Base-by-base conservation (phyloP, 2,329 filamentous ascomycete genomes). In the Stagonosporopsis chrysanthemi region DNA sequence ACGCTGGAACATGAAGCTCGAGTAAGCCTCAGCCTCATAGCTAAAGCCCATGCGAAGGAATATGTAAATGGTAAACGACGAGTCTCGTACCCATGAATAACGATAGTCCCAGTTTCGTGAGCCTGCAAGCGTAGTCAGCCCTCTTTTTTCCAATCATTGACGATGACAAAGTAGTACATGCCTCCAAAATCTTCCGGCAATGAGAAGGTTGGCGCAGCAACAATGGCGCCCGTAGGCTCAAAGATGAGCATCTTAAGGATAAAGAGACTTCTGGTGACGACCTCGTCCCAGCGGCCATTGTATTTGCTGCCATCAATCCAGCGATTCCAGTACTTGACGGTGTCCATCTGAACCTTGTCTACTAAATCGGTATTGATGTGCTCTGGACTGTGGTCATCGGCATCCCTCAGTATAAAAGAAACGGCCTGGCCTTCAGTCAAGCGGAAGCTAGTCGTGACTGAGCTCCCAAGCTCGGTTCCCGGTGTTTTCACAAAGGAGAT, bases 21-120 rank as follows among this genome's bases (percentile, higher is more conserved):
- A 91, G 73, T 91, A 93, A 1, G 88, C 86, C 71, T 92, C 88
- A 3, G 90, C 90, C 74, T 93, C 90, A 19, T 87, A 84, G 26
- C 82, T 87, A 76, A 92, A 92, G 6, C 90, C 90, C 71, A 92
- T 84, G 14, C 90, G 86, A 2, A 93, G 82, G 28, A 93, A 82
- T 60, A 92, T 81, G 60, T 92, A 92, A 63, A 92, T 86, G 1
- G 88, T 91, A 75, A 92, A 92, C 62, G 88, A 90, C 0, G 88
- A 86, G 76, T 93, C 90, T 22, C 90, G 84, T 33, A 92, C 86
- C 90, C 90, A 93, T 9, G 83, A 90, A 75, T 86, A 93, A n/a
- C 88, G 83, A 68, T 90, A 90, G 71, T 90, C 88, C 88, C 82
- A 84, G 46, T 84, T 83, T 15, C 82, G 83, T 19, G 59, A 52